phyloP scores from a whole-genome alignment of 2,329 filamentous ascomycete genomes.

The Monilinia aucupariae region DNA sequence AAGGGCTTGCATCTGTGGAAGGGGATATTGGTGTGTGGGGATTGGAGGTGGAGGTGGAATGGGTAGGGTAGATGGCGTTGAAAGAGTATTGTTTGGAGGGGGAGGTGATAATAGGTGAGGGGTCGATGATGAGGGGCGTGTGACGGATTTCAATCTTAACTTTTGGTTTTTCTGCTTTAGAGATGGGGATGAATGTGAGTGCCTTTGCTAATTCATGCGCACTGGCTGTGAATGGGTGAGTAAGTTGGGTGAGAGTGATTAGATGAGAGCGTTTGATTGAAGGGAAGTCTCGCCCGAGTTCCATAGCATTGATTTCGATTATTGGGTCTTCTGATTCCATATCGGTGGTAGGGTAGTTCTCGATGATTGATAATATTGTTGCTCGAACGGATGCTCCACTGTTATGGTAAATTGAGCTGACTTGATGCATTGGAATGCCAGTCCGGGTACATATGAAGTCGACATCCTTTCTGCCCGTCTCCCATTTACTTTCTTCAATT shows the following conservation, averaged over 20 bases:
- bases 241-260: slow-evolving; percentile 49
- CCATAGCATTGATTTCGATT: slow-evolving; percentile 45
- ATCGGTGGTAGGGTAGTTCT: slow-evolving; percentile 28
- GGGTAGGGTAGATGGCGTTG: slow-evolving; percentile 16
- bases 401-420: slow-evolving; percentile 56
- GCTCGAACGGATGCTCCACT: slow-evolving; percentile 49
- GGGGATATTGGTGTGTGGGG: background rate
- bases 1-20: slow-evolving; percentile 14
- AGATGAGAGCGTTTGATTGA: slow-evolving; percentile 44
- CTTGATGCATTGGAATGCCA: slow-evolving; percentile 42
- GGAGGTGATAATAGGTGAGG: background rate
- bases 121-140: slow-evolving; percentile 25
- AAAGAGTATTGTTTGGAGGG: slow-evolving; percentile 13
- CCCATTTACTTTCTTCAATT: slow-evolving; percentile 49
- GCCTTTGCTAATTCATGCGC: slow-evolving; percentile 56
- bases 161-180: slow-evolving; percentile 14
- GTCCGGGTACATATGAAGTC: slow-evolving; percentile 54
- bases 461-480: slow-evolving; percentile 50
- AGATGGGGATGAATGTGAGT: slow-evolving; percentile 37
- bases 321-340: slow-evolving; percentile 42
- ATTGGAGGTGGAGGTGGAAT: background rate
- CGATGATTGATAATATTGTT: slow-evolving; percentile 48
- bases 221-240: slow-evolving; percentile 50
- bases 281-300: slow-evolving; percentile 51
- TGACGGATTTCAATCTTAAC: slow-evolving; percentile 33